Conservation (phyloP, 1,139 yeast genomes). For the Spathaspora jeffriesii region DNA sequence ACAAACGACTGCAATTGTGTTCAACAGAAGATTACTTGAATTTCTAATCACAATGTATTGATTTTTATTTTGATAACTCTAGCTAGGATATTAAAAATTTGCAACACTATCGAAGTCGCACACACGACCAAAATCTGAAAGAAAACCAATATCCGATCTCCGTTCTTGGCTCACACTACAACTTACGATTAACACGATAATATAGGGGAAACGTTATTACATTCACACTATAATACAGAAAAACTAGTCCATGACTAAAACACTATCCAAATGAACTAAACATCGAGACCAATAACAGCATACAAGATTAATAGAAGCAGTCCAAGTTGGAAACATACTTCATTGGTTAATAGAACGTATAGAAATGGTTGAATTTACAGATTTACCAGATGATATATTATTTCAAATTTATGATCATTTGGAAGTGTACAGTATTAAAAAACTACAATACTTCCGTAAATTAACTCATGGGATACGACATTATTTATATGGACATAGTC, state of each 20-base stretch:
- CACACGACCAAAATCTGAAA: not conserved
- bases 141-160: not conserved
- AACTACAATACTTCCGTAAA: conserved; percentile 8
- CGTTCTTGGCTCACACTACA: not conserved
- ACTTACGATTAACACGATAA: no score
- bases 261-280: not conserved
- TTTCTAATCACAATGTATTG: no score
- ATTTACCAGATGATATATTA: conserved; percentile 17
- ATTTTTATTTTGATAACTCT: no score
- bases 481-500: conserved; percentile 10
- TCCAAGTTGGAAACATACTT: not conserved
- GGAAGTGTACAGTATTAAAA: conserved; percentile 9
- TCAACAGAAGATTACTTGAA: no score
- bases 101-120: not conserved
- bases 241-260: not conserved
- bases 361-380: conserved; percentile 8
- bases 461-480: conserved; percentile 6
- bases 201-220: not conserved
- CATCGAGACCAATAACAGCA: not conserved
- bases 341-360: no score
- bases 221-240: not conserved
- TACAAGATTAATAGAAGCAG: not conserved
- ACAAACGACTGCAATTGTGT: no score
- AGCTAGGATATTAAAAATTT: not conserved
- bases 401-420: conserved; percentile 10